Evolutionary conservation across 257 asterid species (phyloP), one percentile per base, ranked within the genome.

Genomic region (Penstemon davidsonii): DNA sequence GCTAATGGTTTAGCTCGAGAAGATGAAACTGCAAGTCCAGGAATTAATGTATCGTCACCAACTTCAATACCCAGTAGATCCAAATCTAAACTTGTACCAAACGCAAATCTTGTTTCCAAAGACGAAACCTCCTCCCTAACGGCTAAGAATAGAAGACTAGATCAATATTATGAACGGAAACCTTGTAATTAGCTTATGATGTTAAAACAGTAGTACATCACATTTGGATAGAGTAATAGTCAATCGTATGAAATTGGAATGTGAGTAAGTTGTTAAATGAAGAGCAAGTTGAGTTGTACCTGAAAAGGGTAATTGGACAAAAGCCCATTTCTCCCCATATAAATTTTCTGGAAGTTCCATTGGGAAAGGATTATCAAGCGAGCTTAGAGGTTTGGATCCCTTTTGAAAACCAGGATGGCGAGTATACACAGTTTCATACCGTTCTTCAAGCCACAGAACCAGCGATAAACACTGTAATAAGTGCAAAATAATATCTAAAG

Each of bases 291-390:
- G 33, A 25, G 33, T 25, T 19, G 66, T 66, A 90, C 97, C 95
- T 76, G 96, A 81, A 66, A 86, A 87, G 3, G 97, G 98, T 67
- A 90, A 74, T 83, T 93, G 96, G 40, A 93, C 97, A 69, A 90
- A 90, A 41, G 97, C 96, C 96, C 97, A 93, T 77, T 90, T 86
- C 75, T 93, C 97, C 37, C 97, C 97, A 56, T 85, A 88, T 15
- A 90, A 80, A 70, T 85, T 86, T 74, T 93, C 96, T 0, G 98
- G 98, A 75, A 92, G 97, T 74, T 88, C 90, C 85, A 84, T 65
- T 6, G 97, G 98, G 82, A 90, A 93, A 45, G 97, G 96, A 78
- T 85, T 88, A 70, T 90, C 96, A 40, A 88, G 91, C 8, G 96
- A 65, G 65, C 88, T 80, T 62, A 90, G 83, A 36, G 95, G 91